These are phyloP conservation scores for Corymbia citriodora DNA, from an alignment of 441 rosid species.

Conservation along the genomic window DNA sequence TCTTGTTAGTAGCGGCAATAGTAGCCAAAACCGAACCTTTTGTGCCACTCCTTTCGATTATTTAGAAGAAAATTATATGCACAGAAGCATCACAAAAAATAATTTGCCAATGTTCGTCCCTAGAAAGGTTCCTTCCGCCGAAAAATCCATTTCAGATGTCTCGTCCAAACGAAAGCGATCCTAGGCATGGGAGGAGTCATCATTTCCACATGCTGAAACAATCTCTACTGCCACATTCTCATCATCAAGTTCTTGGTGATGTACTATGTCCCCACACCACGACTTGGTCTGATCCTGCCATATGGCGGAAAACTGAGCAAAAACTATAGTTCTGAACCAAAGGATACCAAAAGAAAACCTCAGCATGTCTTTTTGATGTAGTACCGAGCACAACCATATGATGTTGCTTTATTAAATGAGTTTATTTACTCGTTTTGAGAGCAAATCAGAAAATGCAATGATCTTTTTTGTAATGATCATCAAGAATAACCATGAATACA, in stretches of 20 bases:
- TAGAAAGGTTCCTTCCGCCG: slow-evolving; percentile 11
- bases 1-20: background rate
- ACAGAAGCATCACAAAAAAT: too few relatives aligned
- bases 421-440: too few relatives aligned
- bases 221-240: slow-evolving; percentile 16
- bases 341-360: background rate
- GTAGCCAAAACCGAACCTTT: background rate
- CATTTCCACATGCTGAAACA: slow-evolving; percentile 37
- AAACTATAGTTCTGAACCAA: background rate
- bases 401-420: too few relatives aligned
- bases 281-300: slow-evolving; percentile 50
- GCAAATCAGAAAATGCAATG: too few relatives aligned
- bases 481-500: too few relatives aligned
- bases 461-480: too few relatives aligned
- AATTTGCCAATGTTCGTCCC: background rate
- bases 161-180: slow-evolving; percentile 53
- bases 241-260: slow-evolving; percentile 43
- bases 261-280: slow-evolving; percentile 74
- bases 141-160: slow-evolving; percentile 44
- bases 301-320: background rate
- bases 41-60: too few relatives aligned
- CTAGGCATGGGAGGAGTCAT: slow-evolving; percentile 24
- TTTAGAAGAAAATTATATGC: too few relatives aligned
- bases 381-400: background rate
- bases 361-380: background rate